Conservation (phyloP, 345 rosid species). For the Lenwebbia sp. region DNA sequence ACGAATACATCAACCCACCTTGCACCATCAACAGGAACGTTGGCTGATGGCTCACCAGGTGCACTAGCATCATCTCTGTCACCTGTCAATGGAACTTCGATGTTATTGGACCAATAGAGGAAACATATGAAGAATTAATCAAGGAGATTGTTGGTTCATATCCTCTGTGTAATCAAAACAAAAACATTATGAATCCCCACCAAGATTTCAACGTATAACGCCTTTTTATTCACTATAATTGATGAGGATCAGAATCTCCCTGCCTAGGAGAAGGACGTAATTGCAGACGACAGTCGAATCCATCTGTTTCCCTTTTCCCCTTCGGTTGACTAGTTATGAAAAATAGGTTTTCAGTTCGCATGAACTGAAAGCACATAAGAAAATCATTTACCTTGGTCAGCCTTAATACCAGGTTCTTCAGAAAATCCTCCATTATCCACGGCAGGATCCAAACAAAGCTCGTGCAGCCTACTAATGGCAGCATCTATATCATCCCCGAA, state of each 20-base stretch:
- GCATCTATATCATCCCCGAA: slow-evolving; percentile 59
- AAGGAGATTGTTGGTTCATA: not conserved
- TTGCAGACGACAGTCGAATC: not conserved
- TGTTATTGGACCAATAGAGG: not conserved
- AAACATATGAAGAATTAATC: not conserved
- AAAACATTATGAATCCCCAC: not conserved
- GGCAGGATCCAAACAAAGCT: slow-evolving; percentile 26
- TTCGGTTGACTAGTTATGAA: not conserved
- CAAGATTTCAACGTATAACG: not conserved
- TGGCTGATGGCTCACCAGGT: slow-evolving; percentile 5
- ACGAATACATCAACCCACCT: slow-evolving; percentile 81
- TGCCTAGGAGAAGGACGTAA: not conserved
- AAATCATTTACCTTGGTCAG: slow-evolving; percentile 15
- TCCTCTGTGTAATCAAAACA: not conserved
- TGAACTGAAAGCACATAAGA: not conserved
- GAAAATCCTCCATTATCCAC: slow-evolving; percentile 11
- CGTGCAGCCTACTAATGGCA: slow-evolving; percentile 53
- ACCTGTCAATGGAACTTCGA: not conserved
- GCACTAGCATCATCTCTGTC: slow-evolving; percentile 8
- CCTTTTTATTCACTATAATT: not conserved
- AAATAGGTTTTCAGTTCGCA: not conserved
- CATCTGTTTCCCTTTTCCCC: not conserved
- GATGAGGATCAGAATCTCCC: not conserved
- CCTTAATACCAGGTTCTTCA: slow-evolving; percentile 8
- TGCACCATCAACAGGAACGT: slow-evolving; percentile 40